Evolutionary conservation across 2,329 filamentous ascomycete genomes (phyloP), one percentile per base, ranked within the genome.

Genomic region (Phyllosticta citriasiana): DNA sequence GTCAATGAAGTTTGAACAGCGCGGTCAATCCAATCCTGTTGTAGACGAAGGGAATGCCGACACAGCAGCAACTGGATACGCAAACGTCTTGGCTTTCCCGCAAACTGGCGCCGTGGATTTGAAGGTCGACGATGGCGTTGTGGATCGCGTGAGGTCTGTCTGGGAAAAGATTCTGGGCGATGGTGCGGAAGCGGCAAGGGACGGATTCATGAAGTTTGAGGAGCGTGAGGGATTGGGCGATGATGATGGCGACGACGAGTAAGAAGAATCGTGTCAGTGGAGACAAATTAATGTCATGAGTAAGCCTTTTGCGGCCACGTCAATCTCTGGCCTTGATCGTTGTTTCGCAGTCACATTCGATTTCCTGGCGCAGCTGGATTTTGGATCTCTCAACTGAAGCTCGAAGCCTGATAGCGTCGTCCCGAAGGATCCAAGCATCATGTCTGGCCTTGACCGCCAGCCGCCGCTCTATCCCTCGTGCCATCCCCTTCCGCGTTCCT

Each of bases 141-240:
- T 97, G 9, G 81, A 84, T 6, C 73, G 83, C 26, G 88, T 96
- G 1, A 83, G 83, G 63, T 73, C 81, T 9, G 84, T 86, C 6
- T 97, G 92, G 91, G 78, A 82, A 63, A 76, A 78, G 56, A 79
- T 91, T 3, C 77, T 83, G 65, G 82, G 80, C 9, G 74, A 77
- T 1, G 79, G 81, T 3, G 74, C 77, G 1, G 78, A 81, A 2
- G 74, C 77, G 1, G 79, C 80, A 4, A 76, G 72, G 1, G 76
- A 76, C 19, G 74, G 82, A 53, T 97, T 94, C 68, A 86, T 97
- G 82, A 78, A 82, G 22, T 96, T 96, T 71, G 82, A 87, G 56
- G 88, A 94, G 63, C 82, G 90, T 25, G 86, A 91, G 60, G 19
- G 9, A 5, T 25, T 62, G 7, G 55, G 57, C 26, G 60, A 62